Percentiles rank a stretch among this genome's conserved stretches.
Conservation (phyloP, 768 basidiomycete species). For the Gloeophyllum trabeum region DNA sequence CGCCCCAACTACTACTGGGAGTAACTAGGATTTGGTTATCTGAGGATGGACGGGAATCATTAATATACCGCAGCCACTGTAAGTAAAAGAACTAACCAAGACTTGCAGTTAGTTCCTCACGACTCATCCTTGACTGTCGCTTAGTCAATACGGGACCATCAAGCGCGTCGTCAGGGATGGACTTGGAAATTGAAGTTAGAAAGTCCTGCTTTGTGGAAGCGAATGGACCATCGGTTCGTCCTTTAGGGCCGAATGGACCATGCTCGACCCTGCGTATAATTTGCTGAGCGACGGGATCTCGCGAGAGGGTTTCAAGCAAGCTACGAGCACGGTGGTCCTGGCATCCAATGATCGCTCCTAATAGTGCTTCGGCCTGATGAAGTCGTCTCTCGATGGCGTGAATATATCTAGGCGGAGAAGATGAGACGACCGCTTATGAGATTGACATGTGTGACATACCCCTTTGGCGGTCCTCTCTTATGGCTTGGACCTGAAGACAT, state of each 20-base stretch:
- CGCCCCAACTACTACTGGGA: not conserved
- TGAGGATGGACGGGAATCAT: not conserved
- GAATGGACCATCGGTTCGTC: constrained; percentile 15
- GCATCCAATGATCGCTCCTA: constrained; percentile 27
- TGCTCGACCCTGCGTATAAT: constrained; percentile 24
- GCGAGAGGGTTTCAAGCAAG: constrained; percentile 21
- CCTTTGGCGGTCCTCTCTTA: constrained; percentile 25
- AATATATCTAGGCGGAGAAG: constrained; percentile 20
- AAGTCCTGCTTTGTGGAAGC: constrained; percentile 20
- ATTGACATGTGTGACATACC: constrained; percentile 2
- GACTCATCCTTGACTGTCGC: not conserved
- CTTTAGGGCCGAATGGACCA: constrained; percentile 23
- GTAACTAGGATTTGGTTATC: not conserved
- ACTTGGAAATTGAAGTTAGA: constrained; percentile 15
- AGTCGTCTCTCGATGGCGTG: constrained; percentile 29
- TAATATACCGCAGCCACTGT: not conserved
- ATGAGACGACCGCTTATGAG: not conserved
- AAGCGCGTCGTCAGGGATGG: constrained; percentile 8
- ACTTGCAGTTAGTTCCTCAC: not conserved
- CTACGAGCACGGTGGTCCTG: constrained; percentile 26
- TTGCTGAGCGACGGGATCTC: constrained; percentile 25
- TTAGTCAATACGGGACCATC: not conserved
- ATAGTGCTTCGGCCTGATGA: constrained; percentile 31
- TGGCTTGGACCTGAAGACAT: constrained; percentile 12
- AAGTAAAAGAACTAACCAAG: not conserved